Evolutionary conservation across 192 early-diverging fungal genomes (phyloP), one percentile per base, ranked within the genome.

Genomic region (Coemansia sp.): DNA sequence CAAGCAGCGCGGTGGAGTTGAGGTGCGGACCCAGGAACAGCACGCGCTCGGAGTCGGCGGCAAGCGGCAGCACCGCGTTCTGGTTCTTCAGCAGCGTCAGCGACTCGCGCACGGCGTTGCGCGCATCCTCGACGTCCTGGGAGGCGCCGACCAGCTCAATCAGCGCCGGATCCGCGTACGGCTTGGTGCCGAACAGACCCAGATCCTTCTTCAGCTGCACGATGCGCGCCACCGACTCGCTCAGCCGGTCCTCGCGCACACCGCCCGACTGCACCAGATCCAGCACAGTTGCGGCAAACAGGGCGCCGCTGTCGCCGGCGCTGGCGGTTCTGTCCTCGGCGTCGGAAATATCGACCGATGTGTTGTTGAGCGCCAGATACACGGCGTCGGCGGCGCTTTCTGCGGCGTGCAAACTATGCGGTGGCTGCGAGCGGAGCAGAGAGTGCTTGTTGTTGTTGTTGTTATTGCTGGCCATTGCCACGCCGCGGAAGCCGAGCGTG

Each of bases 141-240:
- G 60, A 16, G 0, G 81, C 74, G 0, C 87, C 86, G 1, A 88
- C 85, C 2, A 75, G 50, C 0, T 40, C 7, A 5, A 74, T 51
- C 32, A 88, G 61, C 20, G 19, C n/a, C 8, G 64, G 57, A 37
- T 84, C 74, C 1, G 74, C 78, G 9, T 64, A 81, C 12, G 78
- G 78, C n/a, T 20, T 16, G 42, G 13, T 0, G 44, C 44, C 85
- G 44, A 88, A 87, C 7, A 88, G 64, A 0, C 88, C 88, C 32
- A 90, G 53, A 62, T 90, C 86, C 70, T 85, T 85, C 70, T 90
- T 90, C 17, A 90, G 68, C 76, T 90, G 88, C 45, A 90, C 45
- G 4, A 90, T 61, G 50, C 84, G 79, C 0, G 75, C 87, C 2
- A 59, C 85, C 0, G 86, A 85, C 44, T 86, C 81, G 5, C 84